Evolutionary conservation across 148 eudicot species (phyloP).

Genomic region (Spergularia marina): DNA sequence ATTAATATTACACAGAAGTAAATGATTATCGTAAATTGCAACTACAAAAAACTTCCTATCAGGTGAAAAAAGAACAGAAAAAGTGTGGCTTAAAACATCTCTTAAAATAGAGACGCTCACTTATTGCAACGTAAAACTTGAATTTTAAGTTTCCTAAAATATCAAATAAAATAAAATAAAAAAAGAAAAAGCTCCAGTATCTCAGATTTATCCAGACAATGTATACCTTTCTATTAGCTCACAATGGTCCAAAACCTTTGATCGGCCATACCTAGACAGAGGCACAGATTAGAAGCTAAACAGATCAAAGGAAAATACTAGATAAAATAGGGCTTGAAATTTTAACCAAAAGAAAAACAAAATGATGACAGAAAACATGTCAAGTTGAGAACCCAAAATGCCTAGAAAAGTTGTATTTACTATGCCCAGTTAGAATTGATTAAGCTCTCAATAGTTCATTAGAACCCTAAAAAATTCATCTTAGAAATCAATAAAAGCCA

Average conservation of each 20-base stretch:
- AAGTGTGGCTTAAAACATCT: no score
- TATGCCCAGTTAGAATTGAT: no score
- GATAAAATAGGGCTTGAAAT: background rate
- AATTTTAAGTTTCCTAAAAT: no score
- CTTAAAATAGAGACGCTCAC: no score
- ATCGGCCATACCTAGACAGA: slow-evolving; percentile 47
- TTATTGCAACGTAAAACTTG: no score
- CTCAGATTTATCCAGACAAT: background rate
- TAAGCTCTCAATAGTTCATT: background rate
- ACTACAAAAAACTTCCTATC: no score
- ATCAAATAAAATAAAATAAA: no score
- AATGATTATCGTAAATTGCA: no score
- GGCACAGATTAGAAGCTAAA: background rate
- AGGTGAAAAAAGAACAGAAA: no score
- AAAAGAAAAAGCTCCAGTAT: background rate
- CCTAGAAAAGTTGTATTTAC: background rate
- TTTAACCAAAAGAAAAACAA: no score
- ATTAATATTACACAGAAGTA: no score
- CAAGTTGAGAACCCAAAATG: background rate
- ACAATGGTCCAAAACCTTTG: slow-evolving; percentile 43
- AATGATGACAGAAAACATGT: background rate
- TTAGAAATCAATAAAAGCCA: background rate
- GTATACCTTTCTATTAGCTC: slow-evolving; percentile 10
- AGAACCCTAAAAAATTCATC: background rate
- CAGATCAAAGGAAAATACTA: background rate